phyloP scores from a whole-genome alignment of 2,329 filamentous ascomycete species.

The Cercospora berteroae region DNA sequence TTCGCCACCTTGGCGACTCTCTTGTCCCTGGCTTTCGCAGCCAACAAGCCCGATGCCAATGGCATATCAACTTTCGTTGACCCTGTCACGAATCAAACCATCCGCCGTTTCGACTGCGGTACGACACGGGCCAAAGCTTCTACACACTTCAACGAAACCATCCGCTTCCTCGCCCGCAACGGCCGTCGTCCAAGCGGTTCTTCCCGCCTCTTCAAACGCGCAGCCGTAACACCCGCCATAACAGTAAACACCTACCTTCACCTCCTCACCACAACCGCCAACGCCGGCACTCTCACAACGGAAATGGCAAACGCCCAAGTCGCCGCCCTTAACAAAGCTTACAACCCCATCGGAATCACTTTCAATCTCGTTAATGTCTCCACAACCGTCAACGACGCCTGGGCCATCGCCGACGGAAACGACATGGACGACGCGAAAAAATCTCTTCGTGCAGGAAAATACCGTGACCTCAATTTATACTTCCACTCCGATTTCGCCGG shows the following conservation, averaged over 20 bases:
- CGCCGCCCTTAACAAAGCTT: slow-evolving; percentile 43
- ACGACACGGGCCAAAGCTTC: slow-evolving; percentile 40
- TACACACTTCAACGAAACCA: slow-evolving; percentile 41
- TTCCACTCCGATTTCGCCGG: slow-evolving; percentile 55
- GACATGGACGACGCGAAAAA: slow-evolving; percentile 54
- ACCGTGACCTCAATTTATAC: slow-evolving; percentile 58
- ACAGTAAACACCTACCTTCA: slow-evolving; percentile 47
- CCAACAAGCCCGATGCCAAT: background rate
- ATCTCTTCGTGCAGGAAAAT: slow-evolving; percentile 54
- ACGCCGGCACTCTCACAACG: slow-evolving; percentile 42
- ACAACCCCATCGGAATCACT: slow-evolving; percentile 51
- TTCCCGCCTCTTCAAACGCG: slow-evolving; percentile 28
- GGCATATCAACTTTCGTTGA: slow-evolving; percentile 28
- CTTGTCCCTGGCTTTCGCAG: slow-evolving; percentile 19
- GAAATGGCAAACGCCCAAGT: slow-evolving; percentile 43
- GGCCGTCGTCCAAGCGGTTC: slow-evolving; percentile 18
- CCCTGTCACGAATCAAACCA: slow-evolving; percentile 28
- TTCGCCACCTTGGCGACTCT: slow-evolving; percentile 25
- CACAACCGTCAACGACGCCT: slow-evolving; percentile 54
- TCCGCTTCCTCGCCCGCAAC: slow-evolving; percentile 38
- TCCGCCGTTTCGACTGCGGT: slow-evolving; percentile 46
- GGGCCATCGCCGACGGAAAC: slow-evolving; percentile 50
- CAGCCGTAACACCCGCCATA: slow-evolving; percentile 33
- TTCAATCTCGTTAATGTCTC: slow-evolving; percentile 52
- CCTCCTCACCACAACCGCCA: slow-evolving; percentile 42